These are phyloP conservation scores for Lomentospora prolificans DNA, from an alignment of 2,329 filamentous ascomycete genomes.

Conservation along the genomic window DNA sequence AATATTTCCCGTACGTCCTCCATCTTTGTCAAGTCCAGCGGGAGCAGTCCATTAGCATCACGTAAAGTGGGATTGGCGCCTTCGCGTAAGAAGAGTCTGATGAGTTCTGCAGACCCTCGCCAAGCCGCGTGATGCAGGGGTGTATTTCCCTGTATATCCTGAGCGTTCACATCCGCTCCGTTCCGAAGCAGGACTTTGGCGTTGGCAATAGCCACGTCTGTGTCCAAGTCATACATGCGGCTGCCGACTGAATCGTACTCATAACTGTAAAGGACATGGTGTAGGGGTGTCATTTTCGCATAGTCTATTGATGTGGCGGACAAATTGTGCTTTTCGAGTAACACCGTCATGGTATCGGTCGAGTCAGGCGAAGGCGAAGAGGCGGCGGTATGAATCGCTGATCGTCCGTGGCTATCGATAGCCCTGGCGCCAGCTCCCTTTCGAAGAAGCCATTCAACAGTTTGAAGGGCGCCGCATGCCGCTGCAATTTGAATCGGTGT, in stretches of 20 bases:
- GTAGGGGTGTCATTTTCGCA: background rate
- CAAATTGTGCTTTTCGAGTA: too few species aligned
- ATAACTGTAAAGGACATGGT: slow-evolving; percentile 3
- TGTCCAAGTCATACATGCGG: background rate
- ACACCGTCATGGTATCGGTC: background rate
- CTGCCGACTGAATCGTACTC: background rate
- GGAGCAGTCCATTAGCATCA: background rate
- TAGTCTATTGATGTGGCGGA: background rate
- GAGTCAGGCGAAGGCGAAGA: background rate
- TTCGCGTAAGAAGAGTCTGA: background rate
- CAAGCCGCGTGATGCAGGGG: slow-evolving; percentile 5
- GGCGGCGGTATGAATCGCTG: background rate
- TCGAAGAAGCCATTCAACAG: slow-evolving; percentile 5
- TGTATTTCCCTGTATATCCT: slow-evolving; percentile 3
- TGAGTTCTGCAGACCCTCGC: background rate
- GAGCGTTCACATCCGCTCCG: slow-evolving; percentile 1
- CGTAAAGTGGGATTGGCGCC: background rate
- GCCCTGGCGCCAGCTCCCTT: background rate
- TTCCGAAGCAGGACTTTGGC: background rate
- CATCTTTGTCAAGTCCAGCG: background rate
- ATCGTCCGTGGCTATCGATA: background rate
- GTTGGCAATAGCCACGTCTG: background rate
- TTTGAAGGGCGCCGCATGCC: background rate
- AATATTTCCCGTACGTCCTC: background rate
- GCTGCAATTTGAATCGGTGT: background rate